Evolutionary conservation across 129 eudicot genomes (phyloP).

Genomic region (Gnaphalium uliginosum): DNA sequence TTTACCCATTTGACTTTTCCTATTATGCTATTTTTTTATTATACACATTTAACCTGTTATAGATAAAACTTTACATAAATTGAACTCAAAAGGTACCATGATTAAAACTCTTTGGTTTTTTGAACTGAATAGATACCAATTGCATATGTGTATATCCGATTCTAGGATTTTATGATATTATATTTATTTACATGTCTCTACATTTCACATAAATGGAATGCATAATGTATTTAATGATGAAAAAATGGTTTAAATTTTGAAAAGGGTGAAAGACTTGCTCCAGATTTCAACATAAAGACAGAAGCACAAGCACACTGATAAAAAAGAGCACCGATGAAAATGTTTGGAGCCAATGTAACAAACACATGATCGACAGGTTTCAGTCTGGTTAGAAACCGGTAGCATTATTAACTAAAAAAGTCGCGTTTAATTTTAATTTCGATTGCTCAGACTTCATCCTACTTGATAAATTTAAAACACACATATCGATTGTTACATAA

Average conservation of each 20-base stretch:
- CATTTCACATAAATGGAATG: neutral
- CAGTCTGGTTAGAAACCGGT: no score
- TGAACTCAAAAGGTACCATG: neutral
- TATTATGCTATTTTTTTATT: no score
- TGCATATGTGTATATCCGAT: neutral
- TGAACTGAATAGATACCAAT: neutral
- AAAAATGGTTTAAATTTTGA: slow-evolving; percentile 4
- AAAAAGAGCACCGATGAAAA: slow-evolving; percentile 48
- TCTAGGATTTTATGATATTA: neutral
- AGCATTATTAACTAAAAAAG: no score
- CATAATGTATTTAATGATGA: neutral
- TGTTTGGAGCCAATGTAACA: slow-evolving; percentile 55
- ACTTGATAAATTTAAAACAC: no score
- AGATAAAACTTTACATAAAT: no score
- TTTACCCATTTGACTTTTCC: neutral
- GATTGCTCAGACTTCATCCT: no score
- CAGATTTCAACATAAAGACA: slow-evolving; percentile 55
- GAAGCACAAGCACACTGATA: slow-evolving; percentile 47
- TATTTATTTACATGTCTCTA: neutral
- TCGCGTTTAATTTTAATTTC: no score
- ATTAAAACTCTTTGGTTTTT: no score
- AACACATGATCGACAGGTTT: slow-evolving; percentile 59
- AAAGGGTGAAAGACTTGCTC: slow-evolving; percentile 60
- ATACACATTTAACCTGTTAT: neutral
- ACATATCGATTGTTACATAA: no score